These are phyloP conservation scores for Aspergillus carlsbadensis DNA, from an alignment of 495 filamentous ascomycete species.

Conservation along the genomic window DNA sequence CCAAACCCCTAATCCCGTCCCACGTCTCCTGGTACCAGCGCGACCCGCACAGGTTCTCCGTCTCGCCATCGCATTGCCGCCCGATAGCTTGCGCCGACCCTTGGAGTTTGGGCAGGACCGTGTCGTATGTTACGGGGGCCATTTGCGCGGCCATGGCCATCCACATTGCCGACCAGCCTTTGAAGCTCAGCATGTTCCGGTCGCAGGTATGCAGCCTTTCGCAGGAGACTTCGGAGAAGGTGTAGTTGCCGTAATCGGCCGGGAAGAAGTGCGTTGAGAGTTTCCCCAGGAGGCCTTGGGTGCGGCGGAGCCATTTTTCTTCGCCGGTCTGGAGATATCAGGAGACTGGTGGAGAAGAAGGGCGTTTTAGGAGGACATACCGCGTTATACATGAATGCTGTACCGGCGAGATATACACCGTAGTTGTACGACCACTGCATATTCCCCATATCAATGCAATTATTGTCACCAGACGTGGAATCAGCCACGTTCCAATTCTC, in stretches of 20 bases:
- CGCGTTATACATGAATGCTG: conserved; percentile 65
- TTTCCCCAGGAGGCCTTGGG: conserved; percentile 51
- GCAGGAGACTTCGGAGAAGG: conserved; percentile 71
- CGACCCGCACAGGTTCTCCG: conserved; percentile 63
- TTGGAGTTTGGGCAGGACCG: conserved; percentile 60
- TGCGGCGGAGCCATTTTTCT: conserved; percentile 50
- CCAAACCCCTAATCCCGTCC: conserved; percentile 62
- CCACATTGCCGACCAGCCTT: conserved; percentile 73
- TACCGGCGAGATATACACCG: conserved; percentile 64
- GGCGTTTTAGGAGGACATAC: too few relatives aligned
- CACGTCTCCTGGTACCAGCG: conserved; percentile 64
- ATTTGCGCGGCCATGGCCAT: conserved; percentile 69
- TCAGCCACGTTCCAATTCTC: conserved; percentile 58
- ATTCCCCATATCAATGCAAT: conserved; percentile 55
- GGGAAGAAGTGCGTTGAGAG: conserved; percentile 56
- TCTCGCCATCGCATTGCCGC: conserved; percentile 57
- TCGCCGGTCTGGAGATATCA: conserved; percentile 46
- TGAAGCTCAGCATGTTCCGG: conserved; percentile 71
- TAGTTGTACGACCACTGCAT: conserved; percentile 69
- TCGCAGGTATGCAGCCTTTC: conserved; percentile 61
- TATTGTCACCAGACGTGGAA: conserved; percentile 42
- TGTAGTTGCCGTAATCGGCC: conserved; percentile 36
- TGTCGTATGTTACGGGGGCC: conserved; percentile 49
- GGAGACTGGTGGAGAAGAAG: too few relatives aligned
- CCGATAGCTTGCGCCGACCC: conserved; percentile 64